Evolutionary conservation across 2,329 filamentous ascomycete genomes (phyloP), one percentile per base, ranked within the genome.

Genomic region (Nigrospora osmanthi): DNA sequence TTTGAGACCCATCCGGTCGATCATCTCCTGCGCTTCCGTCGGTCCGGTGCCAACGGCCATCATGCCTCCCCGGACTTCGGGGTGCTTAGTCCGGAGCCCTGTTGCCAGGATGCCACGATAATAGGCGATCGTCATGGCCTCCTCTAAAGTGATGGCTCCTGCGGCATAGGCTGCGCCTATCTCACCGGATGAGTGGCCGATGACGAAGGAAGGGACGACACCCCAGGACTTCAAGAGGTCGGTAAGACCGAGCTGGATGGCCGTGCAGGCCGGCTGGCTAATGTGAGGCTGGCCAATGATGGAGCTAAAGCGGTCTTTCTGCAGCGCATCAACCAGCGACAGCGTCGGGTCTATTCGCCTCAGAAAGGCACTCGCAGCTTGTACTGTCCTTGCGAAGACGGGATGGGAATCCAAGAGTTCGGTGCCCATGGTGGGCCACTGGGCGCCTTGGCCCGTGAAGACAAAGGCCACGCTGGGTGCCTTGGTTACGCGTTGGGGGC

Each of bases 231-330:
- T 39, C 15, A 66, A 50, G 0, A 68, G 49, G 10, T 69, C 59
- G 1, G 69, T 58, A 0, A 72, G 50, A 3, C 54, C 69, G 1
- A 75, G 47, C 46, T 74, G 71, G 0, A 75, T 16, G 0, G 67
- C 67, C 1, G 69, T 71, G 32, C 62, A 71, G 0, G 67, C 35
- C 0, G 71, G 62, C 43, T 73, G 70, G 11, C 58, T 59, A 13
- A 60, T 40, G 11, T 55, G 50, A 2, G 61, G 53, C 12, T 53
- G 47, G 14, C 56, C 45, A 12, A 59, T 45, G 5, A 45, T 47
- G 3, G 49, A 49, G 16, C 51, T 42, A 40, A 51, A 45, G 9
- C 44, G 41, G 35, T 43, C 57, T 50, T n/a, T 52, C 47, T 35
- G 47, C 6, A 40, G 14, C 48, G 35, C 28, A 43, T 19, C 12